Conservation (phyloP, 2,329 filamentous ascomycete species). For the Pezizomycotina sp. region DNA sequence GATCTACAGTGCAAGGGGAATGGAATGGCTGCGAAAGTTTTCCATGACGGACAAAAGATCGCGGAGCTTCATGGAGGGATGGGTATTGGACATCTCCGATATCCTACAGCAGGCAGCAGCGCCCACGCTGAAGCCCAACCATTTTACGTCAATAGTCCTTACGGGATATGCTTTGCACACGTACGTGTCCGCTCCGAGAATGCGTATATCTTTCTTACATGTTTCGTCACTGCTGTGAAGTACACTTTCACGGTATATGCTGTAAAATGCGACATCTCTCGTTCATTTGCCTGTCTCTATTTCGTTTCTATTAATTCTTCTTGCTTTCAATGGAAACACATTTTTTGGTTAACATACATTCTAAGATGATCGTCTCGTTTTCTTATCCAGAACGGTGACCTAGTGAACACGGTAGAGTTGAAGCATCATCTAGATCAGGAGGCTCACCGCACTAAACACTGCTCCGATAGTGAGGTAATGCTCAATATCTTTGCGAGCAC, state of each 20-base stretch:
- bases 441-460: slow-evolving; percentile 66
- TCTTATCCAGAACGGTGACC: slow-evolving; percentile 58
- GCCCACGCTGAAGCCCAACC: slow-evolving; percentile 76
- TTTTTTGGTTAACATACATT: too few relatives aligned
- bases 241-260: too few relatives aligned
- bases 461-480: slow-evolving; percentile 75
- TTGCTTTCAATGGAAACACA: too few relatives aligned
- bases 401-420: slow-evolving; percentile 61
- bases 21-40: slow-evolving; percentile 72
- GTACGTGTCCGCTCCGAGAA: slow-evolving; percentile 13
- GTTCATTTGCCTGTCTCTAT: too few relatives aligned
- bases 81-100: slow-evolving; percentile 72
- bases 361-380: neutral
- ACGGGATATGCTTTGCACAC: slow-evolving; percentile 56
- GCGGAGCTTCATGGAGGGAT: slow-evolving; percentile 66
- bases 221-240: neutral
- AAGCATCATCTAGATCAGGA: slow-evolving; percentile 57
- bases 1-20: slow-evolving; percentile 80
- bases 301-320: too few relatives aligned
- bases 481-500: slow-evolving; percentile 77
- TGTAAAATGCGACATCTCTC: too few relatives aligned
- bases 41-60: slow-evolving; percentile 59
- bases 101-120: slow-evolving; percentile 75
- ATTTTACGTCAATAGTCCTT: slow-evolving; percentile 79
- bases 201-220: neutral